Evolutionary conservation across 1,139 yeast species (phyloP), one percentile per base, ranked within the genome.

Genomic region (Candida albicans): DNA sequence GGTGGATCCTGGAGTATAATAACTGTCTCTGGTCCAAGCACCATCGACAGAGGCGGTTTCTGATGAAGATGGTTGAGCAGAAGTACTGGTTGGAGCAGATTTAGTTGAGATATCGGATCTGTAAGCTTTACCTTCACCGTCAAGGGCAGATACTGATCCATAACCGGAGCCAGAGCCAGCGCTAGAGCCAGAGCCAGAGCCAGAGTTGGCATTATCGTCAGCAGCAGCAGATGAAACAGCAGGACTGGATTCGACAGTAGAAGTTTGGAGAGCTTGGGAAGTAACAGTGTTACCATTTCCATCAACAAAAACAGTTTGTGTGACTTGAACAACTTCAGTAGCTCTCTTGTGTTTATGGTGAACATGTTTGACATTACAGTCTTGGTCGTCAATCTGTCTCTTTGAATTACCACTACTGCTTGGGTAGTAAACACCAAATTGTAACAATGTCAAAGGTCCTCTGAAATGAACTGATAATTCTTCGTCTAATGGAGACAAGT

Each of bases 381-480:
- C 75, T 49, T 68, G 75, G 22, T 58, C 73, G 5, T 48, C 60
- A 31, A 34, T 45, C 42, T 51, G 32, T 29, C 57, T 65, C 42
- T 68, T 75, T 63, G 61, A 65, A 45, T 49, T 48, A 33, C 65
- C 65, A 39, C 51, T 52, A 26, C 73, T 48, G 18, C 75, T 64
- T 43, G 76, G 78, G 59, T 68, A 70, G 65, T 83, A 85, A 51
- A 74, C 86, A 41, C 82, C 91, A 62, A 84, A 84, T 57, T 83
- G 79, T 51, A 69, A 68, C 57, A 84, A 71, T 49, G 69, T 69
- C 50, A 85, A 60, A 18, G 95, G 95, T 52, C 95, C 95, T 72
- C 95, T 81, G 64, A 85, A 78, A 62, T 86, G 95, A 29, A 85
- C 87, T n/a, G 90, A 82, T 43, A 86, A 67, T 56, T 82, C 88